Evolutionary conservation across 139 green algal genomes (phyloP), one percentile per base, ranked within the genome.

Genomic region (Micractinium sp.): DNA sequence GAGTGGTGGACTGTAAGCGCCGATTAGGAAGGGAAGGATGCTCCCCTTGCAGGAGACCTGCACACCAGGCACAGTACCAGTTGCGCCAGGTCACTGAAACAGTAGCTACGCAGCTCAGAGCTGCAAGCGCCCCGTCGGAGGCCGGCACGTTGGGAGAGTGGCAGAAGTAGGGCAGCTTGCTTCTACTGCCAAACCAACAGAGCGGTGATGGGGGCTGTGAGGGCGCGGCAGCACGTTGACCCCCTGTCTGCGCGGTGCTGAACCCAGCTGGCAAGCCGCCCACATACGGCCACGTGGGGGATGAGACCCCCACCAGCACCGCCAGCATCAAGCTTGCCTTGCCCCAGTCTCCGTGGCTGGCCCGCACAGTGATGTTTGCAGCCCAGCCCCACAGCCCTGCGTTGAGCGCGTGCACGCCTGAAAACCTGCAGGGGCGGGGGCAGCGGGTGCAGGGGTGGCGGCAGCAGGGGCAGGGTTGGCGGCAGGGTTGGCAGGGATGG

Each of bases 311-410:
- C 63, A 73, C 63, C 63, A 73, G 63, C 63, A 73, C 63, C 63
- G 16, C 3, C 63, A 73, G 23, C 63, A 73, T 35, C 12, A 33
- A 5, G 15, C 75, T 47, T n/a, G 47, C 78, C 39, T 53, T 47
- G 81, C 88, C 88, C 88, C 88, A 91, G 15, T 77, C 53, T 9
- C 47, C 69, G 29, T 85, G 38, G 33, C 33, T 74, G 14, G 39
- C 33, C 22, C 41, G 41, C 31, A 82, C 41, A 20, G 38, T 73
- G 60, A 91, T 85, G 61, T 85, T 85, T 0, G 81, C 66, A n/a
- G 18, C 53, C 25, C 69, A 33, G 56, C 82, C 82, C 88, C 88
- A 91, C n/a, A 91, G 88, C 71, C 88, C 88, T 3, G 81, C 88
- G 3, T 91, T 73, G 31, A 91, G 18, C 19, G 35, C 23, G 35